These are phyloP conservation scores for Rhododendron ferrugineum DNA, from an alignment of 148 eudicot genomes.

Conservation along the genomic window DNA sequence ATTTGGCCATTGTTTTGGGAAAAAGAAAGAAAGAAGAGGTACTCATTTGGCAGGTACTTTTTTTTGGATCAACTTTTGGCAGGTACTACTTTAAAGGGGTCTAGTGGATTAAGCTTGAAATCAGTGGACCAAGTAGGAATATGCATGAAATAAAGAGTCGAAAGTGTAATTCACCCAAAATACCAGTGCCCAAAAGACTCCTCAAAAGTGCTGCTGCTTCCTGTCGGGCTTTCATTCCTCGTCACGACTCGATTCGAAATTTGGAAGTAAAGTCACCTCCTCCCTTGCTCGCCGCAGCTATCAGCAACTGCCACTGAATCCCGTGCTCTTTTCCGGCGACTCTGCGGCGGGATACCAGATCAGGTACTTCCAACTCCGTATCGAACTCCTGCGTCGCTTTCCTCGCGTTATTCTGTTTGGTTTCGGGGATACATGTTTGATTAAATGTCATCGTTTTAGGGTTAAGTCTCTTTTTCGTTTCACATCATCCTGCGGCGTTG, in stretches of 20 bases:
- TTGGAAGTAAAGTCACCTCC: neutral
- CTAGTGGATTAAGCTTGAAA: too few species aligned
- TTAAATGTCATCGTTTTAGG: neutral
- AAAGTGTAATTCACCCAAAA: neutral
- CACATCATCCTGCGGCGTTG: neutral
- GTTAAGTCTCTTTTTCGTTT: neutral
- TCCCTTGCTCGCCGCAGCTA: neutral
- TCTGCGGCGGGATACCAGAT: constrained; percentile 6
- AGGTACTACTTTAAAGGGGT: too few species aligned
- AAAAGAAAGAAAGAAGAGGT: too few species aligned
- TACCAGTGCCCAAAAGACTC: neutral
- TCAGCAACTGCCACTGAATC: neutral
- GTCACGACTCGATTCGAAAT: neutral
- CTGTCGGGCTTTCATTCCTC: neutral
- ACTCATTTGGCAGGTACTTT: too few species aligned
- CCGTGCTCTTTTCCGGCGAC: neutral
- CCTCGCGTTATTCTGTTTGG: neutral
- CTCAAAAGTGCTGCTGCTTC: neutral
- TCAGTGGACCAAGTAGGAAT: neutral
- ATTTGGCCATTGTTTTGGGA: too few species aligned
- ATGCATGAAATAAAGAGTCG: neutral
- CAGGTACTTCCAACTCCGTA: constrained; percentile 7
- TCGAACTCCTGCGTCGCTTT: neutral
- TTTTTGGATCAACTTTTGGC: too few species aligned
- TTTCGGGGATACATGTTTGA: neutral